Conservation (phyloP, 192 early-diverging fungal species). For the Radiomyces spectabilis region DNA sequence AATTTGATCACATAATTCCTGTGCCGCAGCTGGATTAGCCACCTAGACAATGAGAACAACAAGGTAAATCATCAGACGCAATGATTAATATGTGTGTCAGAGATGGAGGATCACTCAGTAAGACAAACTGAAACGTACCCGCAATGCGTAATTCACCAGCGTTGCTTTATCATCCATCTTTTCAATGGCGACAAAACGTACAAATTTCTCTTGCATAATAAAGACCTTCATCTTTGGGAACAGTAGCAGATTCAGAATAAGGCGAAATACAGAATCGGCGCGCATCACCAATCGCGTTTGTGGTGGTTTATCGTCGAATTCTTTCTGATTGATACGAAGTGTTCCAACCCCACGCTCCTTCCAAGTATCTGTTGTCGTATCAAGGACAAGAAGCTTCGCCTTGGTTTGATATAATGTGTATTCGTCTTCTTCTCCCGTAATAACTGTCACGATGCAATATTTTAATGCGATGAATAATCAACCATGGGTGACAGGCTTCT, state of each 20-base stretch:
- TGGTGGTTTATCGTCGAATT: background rate
- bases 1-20: conserved; percentile 20
- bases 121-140: background rate
- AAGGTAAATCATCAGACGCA: background rate
- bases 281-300: conserved; percentile 32
- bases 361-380: conserved; percentile 11
- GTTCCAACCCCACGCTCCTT: conserved; percentile 37
- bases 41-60: too few species aligned
- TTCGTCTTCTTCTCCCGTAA: conserved; percentile 37
- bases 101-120: background rate
- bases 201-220: conserved; percentile 32
- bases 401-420: conserved; percentile 22
- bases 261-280: conserved; percentile 29
- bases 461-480: background rate
- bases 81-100: background rate
- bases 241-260: conserved; percentile 33
- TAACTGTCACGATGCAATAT: conserved; percentile 11
- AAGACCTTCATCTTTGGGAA: conserved; percentile 30
- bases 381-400: conserved; percentile 32
- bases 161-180: background rate
- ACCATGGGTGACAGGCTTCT: background rate
- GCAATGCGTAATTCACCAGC: conserved; percentile 22
- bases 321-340: conserved; percentile 25
- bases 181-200: conserved; percentile 29
- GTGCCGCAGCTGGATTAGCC: conserved; percentile 3